Base-by-base conservation (phyloP, 2,329 filamentous ascomycete species). In the Knufia fluminis region DNA sequence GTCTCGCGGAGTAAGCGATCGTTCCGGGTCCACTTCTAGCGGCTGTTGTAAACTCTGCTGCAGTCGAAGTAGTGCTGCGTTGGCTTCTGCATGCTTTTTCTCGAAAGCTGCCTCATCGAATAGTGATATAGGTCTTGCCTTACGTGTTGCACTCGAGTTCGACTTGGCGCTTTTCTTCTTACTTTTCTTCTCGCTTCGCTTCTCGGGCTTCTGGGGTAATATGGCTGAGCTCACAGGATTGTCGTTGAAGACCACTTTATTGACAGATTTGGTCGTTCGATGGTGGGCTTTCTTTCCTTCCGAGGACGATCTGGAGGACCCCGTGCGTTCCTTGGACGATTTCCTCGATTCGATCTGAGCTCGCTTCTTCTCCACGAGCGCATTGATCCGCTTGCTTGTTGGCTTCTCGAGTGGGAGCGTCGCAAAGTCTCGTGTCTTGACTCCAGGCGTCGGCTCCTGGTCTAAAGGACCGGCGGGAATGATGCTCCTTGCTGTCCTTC, bases 81-180 rank as follows among this genome's bases (percentile, higher is more conserved):
- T 52, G 19, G 57, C 57, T 36, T 59, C 51, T 28, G 54, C 55
- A 46, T 59, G 57, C 48, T 59, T 59, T 32, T 54, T 54, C 19
- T 53, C 48, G 44, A 56, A 57, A 33, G 54, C 55, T 8, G 28
- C 46, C 41, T 59, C 57, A 43, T 59, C 48, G 35, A 59, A 57
- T 1, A 24, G 14, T n/a, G 44, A 38, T 6, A 4, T 8, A 3
- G 31, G 31, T 17, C 4, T 24, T 2, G 31, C 8, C 16, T 38
- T 46, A 4, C 22, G 31, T n/a, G 17, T 9, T 8, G 44, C 20
- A 20, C 33, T 39, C 12, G 44, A 36, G 7, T 38, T 38, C 20
- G 10, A 22, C 24, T 36, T 46, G 33, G 16, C 10, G 3, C 32
- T 36, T 31, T 16, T 46, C 20, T 39, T 46, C 16, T 20, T 36